Evolutionary conservation across 306 rosid genomes (phyloP).

Genomic region (Albizia julibrissin): DNA sequence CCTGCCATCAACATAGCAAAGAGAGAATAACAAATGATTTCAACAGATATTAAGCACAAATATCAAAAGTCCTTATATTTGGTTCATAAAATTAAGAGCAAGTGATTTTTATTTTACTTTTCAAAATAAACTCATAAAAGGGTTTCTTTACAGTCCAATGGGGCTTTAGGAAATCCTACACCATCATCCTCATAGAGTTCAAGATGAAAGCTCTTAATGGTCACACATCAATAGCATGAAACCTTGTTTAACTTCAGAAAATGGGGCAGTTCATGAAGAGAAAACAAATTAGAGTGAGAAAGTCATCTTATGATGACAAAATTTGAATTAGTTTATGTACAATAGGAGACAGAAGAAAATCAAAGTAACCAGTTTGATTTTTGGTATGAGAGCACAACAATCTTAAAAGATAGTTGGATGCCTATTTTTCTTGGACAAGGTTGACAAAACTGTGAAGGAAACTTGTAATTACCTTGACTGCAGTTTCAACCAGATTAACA

Average conservation of each 20-base stretch:
- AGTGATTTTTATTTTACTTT: background rate
- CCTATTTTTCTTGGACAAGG: background rate
- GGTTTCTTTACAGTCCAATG: background rate
- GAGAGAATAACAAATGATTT: background rate
- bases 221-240: background rate
- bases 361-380: background rate
- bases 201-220: background rate
- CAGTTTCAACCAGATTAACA: conserved; percentile 52
- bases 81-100: background rate
- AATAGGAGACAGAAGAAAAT: background rate
- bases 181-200: background rate
- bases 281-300: background rate
- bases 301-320: background rate
- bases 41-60: background rate
- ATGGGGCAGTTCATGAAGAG: background rate
- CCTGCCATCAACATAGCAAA: conserved; percentile 38
- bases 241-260: background rate
- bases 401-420: background rate
- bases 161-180: background rate
- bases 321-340: background rate
- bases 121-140: background rate
- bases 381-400: background rate
- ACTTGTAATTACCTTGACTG: conserved; percentile 47
- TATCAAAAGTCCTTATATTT: background rate
- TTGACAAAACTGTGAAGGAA: background rate